Percentiles rank a stretch among this genome's conserved stretches.
phyloP scores from a whole-genome alignment of 768 basidiomycete species.

The Russula vinacea region DNA sequence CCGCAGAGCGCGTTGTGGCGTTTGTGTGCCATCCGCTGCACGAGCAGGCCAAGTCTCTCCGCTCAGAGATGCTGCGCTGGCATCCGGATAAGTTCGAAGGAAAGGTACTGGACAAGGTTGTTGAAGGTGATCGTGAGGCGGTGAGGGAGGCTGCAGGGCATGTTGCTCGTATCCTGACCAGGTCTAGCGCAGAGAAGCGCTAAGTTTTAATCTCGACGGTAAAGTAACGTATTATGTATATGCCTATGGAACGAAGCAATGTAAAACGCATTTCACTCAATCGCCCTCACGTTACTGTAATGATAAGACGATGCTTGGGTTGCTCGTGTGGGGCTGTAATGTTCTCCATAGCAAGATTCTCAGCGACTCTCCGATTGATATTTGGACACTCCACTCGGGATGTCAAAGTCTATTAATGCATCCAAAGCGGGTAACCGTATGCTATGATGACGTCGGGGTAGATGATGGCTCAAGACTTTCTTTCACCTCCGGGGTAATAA shows the following conservation, averaged over 20 bases:
- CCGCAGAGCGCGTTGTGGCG: constrained; percentile 35
- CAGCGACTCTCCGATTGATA: neutral
- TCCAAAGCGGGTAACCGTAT: neutral
- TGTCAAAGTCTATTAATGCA: constrained; percentile 7
- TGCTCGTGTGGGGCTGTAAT: neutral
- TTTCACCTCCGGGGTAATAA: constrained; percentile 39
- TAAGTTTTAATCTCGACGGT: neutral
- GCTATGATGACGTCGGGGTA: constrained; percentile 13
- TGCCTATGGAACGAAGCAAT: neutral
- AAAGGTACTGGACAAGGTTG: constrained; percentile 39
- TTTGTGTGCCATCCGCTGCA: constrained; percentile 45
- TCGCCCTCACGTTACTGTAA: neutral
- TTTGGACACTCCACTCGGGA: neutral
- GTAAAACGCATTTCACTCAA: neutral
- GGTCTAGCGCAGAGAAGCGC: constrained; percentile 31
- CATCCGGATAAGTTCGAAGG: constrained; percentile 55
- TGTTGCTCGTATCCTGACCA: constrained; percentile 44
- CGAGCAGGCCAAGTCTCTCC: constrained; percentile 39
- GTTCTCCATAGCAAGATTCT: neutral
- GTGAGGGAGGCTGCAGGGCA: constrained; percentile 41
- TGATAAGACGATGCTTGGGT: neutral
- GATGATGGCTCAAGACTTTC: neutral
- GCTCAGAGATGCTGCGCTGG: constrained; percentile 49
- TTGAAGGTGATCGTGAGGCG: constrained; percentile 35
- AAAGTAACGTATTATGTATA: neutral